These are phyloP conservation scores for Globisporangium yorkense DNA, from an alignment of 352 stramenopile genomes.

Conservation along the genomic window DNA sequence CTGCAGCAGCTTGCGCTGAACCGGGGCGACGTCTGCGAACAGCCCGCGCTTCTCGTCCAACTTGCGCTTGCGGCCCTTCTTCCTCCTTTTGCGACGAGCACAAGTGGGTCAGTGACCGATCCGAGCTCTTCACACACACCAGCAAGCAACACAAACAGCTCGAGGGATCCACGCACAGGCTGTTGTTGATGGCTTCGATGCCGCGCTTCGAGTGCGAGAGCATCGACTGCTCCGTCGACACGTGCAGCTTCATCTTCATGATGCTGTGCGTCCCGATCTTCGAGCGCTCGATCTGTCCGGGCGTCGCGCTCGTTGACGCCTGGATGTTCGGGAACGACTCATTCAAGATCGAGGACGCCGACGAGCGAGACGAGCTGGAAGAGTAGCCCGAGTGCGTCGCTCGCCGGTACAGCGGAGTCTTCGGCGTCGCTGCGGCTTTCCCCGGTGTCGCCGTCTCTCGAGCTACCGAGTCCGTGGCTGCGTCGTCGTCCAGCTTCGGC, in stretches of 20 bases:
- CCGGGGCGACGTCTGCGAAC: conserved; percentile 22
- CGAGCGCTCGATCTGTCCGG: conserved; percentile 54
- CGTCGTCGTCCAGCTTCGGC: conserved; percentile 17
- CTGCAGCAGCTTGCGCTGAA: conserved; percentile 72
- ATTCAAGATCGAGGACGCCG: conserved; percentile 17
- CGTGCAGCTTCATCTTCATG: conserved; percentile 78
- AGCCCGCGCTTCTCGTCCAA: conserved; percentile 28
- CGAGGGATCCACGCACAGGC: conserved; percentile 32
- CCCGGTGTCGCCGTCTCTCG: not conserved
- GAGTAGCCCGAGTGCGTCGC: conserved; percentile 25
- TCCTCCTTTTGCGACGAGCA: conserved; percentile 25
- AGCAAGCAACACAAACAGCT: not conserved
- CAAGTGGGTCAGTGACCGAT: not conserved
- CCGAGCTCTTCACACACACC: too few species aligned
- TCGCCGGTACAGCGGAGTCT: conserved; percentile 14
- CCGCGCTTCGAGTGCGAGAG: conserved; percentile 49
- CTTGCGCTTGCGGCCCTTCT: conserved; percentile 61
- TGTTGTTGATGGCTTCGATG: conserved; percentile 83
- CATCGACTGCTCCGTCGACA: conserved; percentile 38
- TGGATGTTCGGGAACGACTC: conserved; percentile 79
- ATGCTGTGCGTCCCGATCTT: conserved; percentile 55
- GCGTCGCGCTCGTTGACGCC: conserved; percentile 64
- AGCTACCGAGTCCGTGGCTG: not conserved
- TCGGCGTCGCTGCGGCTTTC: conserved; percentile 11
- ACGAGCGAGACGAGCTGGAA: conserved; percentile 21